phyloP scores from a whole-genome alignment of 2,329 filamentous ascomycete genomes.

The Aspergillus floridensis region DNA sequence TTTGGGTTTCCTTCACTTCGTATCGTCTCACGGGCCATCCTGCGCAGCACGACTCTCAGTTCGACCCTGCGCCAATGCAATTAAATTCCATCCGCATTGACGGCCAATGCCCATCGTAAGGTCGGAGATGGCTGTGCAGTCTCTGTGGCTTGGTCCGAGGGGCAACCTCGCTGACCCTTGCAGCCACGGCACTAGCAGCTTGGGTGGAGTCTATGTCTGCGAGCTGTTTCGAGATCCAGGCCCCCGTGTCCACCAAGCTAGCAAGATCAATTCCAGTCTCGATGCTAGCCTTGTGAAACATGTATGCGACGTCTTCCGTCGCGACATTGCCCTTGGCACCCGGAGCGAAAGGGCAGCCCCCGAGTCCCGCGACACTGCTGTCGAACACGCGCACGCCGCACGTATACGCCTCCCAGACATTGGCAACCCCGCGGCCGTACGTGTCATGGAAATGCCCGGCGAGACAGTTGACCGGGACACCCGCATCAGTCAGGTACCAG shows the following conservation, averaged over 20 bases:
- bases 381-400: constrained; percentile 78
- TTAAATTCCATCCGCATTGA: constrained; percentile 24
- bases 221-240: constrained; percentile 61
- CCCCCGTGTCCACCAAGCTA: constrained; percentile 64
- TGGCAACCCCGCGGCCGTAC: constrained; percentile 80
- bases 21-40: constrained; percentile 15
- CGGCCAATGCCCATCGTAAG: constrained; percentile 19
- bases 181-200: constrained; percentile 20
- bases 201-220: constrained; percentile 23
- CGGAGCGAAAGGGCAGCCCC: constrained; percentile 80
- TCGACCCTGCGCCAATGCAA: constrained; percentile 31
- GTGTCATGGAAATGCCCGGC: constrained; percentile 89
- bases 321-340: constrained; percentile 84
- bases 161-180: not conserved
- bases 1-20: constrained; percentile 23
- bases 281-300: constrained; percentile 60
- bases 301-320: constrained; percentile 80
- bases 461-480: constrained; percentile 66
- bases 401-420: constrained; percentile 72
- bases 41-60: constrained; percentile 25
- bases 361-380: constrained; percentile 73
- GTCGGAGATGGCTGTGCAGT: not conserved
- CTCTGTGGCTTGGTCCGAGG: not conserved
- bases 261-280: constrained; percentile 67
- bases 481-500: constrained; percentile 37